A percentile compares a stretch with the other conserved stretches of the same genome.
phyloP scores from a whole-genome alignment of 2,329 filamentous ascomycete genomes.

The Trichoderma breve region DNA sequence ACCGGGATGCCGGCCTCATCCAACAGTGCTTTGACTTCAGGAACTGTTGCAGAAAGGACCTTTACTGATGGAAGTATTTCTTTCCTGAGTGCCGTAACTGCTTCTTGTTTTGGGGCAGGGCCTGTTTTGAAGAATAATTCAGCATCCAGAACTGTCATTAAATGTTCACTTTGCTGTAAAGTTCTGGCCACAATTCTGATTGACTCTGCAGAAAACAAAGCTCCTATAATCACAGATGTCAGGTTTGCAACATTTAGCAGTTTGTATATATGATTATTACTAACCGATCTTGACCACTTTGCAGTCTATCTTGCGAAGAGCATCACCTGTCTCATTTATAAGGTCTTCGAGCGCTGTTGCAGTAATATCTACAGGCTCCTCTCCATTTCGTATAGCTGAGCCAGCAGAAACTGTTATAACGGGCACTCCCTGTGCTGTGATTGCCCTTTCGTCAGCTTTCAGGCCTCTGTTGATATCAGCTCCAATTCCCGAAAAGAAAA shows the following conservation, averaged over 20 bases:
- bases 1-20: not conserved
- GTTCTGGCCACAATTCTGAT: not conserved
- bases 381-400: not conserved
- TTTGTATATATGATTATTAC: not conserved
- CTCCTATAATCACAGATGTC: not conserved
- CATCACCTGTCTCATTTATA: not conserved
- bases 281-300: not conserved
- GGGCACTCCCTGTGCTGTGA: not conserved
- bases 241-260: not conserved
- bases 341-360: not conserved
- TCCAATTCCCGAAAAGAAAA: not conserved
- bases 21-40: not conserved
- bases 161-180: not conserved
- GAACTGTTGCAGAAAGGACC: not conserved
- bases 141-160: not conserved
- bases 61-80: not conserved
- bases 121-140: not conserved
- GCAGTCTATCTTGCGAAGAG: not conserved
- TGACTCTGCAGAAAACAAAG: not conserved
- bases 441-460: not conserved
- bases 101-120: not conserved
- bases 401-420: not conserved
- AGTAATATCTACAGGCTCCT: not conserved
- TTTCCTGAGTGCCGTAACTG: not conserved
- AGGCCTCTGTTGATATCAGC: not conserved